Base-by-base conservation (phyloP, 352 stramenopile genomes). In the Pythium myriotylum region DNA sequence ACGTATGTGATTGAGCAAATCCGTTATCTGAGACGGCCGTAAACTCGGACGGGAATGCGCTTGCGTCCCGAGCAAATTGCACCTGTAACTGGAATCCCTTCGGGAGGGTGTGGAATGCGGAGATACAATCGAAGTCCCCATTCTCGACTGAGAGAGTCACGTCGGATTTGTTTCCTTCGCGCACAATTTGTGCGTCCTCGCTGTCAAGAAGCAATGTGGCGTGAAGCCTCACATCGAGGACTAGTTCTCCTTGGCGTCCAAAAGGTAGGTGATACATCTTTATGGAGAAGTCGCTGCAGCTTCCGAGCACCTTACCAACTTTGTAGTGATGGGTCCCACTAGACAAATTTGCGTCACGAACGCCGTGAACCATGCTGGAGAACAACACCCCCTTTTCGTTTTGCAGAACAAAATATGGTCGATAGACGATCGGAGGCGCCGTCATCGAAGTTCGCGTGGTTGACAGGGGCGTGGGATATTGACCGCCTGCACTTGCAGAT, bases 201-300 rank as follows among this genome's bases (percentile, higher is more conserved):
- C 58, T 41, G n/a, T 95, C 82, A 27, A 95, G 63, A 4, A 95
- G 63, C 19, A 95, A 73, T 27, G 77, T 91, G 4, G 79, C 73
- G 29, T 94, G 84, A 8, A 95, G 54, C 26, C 87, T 79, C 19
- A 65, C 78, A 45, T 95, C 87, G 37, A 95, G 78, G 29, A 95
- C 74, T n/a, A 94, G 47, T 48, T 95, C 81, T 7, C 87, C 87
- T 56, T 92, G 84, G 40, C 82, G 76, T 16, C 84, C 86, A 42
- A 92, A 92, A n/a, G 87, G 87, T 55, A 95, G 70, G 56, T 95
- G 83, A 54, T 95, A 95, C 84, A 95, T 94, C 63, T 92, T 91
- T 23, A 95, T 63, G 24, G 77, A 46, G 19, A 95, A 67, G 43
- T 95, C 87, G 27, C 74, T 73, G 62, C 85, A 92, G 43, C 81